Evolutionary conservation across 106 monocot species (phyloP), one percentile per base, ranked within the genome.

Genomic region (Posidonia australis): DNA sequence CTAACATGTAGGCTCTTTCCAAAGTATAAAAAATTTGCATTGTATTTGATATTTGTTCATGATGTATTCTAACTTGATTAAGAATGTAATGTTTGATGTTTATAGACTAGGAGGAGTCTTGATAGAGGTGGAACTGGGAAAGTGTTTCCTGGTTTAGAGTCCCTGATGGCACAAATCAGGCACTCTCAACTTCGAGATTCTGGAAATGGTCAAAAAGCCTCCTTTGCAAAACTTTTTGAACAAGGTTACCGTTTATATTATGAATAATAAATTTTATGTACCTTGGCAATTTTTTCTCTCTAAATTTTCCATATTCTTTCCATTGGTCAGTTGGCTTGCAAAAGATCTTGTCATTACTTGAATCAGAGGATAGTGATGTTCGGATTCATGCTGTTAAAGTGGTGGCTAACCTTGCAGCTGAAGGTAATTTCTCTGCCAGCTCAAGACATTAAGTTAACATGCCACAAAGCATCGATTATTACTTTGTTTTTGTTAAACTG

Each of bases 371-470:
- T 76, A 67, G 74, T 71, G 98, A 98, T 87, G 85, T 91, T 25
- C 90, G 81, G 54, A 63, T 98, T 65, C 90, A 98, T 88, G 98
- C 98, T 21, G 98, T 98, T 47, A 98, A 98, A 88, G 98, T 91
- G 13, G 91, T 98, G 5, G 98, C 90, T 29, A 98, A 98, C 69
- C 71, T 98, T 60, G 98, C 98, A 57, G 98, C 98, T 70, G 98
- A 98, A 84, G 98, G 98, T 98, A 64, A 63, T 41, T 51, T 71
- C n/a, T n/a, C n/a, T n/a, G n/a, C n/a, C n/a, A n/a, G n/a, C n/a
- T n/a, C 36, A 36, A 7, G 36, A 36, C 7, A 36, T 36, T 36
- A 36, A 36, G 7, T 7, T n/a, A 36, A 36, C 2, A 36, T 36
- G 36, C 7, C 5, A 36, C 36, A 36, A 36, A 7, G 7, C 36